Percentiles rank a stretch among this genome's conserved stretches.
These are phyloP conservation scores for Arbutus unedo DNA, from an alignment of 148 eudicot genomes.

Conservation along the genomic window DNA sequence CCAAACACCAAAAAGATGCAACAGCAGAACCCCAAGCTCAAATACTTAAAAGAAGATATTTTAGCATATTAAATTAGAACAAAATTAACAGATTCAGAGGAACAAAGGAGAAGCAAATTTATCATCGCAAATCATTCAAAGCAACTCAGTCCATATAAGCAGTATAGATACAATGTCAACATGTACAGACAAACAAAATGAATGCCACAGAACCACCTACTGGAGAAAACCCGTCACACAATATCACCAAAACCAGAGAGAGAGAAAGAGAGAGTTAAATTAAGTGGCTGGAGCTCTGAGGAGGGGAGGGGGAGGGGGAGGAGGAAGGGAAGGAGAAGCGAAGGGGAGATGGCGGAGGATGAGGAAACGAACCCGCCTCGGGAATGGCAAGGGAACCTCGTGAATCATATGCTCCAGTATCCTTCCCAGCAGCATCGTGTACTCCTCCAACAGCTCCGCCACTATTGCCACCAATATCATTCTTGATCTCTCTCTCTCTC, in stretches of 20 bases:
- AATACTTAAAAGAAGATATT: too few relatives aligned
- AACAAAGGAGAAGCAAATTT: background rate
- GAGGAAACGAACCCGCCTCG: conserved; percentile 50
- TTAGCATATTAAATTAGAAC: background rate
- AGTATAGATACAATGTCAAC: too few relatives aligned
- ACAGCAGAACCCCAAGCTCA: too few relatives aligned
- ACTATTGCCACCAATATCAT: conserved; percentile 55
- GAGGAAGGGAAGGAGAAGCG: conserved; percentile 24
- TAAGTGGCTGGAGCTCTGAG: background rate
- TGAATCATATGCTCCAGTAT: conserved; percentile 47
- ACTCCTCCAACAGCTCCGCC: conserved; percentile 64
- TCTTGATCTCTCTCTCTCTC: conserved; percentile 11
- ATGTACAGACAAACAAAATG: too few relatives aligned
- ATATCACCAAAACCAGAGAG: background rate
- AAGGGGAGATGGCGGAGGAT: conserved; percentile 49
- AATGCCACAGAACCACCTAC: background rate
- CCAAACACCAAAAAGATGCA: too few relatives aligned
- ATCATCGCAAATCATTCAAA: background rate
- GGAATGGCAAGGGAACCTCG: conserved; percentile 41
- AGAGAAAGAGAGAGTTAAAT: background rate
- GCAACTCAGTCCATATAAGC: background rate
- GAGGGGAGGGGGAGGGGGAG: conserved; percentile 17
- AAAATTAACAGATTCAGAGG: background rate
- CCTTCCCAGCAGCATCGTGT: conserved; percentile 50
- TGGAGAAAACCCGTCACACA: background rate